Conservation (phyloP, 306 rosid genomes). For the Begonia loranthoides region DNA sequence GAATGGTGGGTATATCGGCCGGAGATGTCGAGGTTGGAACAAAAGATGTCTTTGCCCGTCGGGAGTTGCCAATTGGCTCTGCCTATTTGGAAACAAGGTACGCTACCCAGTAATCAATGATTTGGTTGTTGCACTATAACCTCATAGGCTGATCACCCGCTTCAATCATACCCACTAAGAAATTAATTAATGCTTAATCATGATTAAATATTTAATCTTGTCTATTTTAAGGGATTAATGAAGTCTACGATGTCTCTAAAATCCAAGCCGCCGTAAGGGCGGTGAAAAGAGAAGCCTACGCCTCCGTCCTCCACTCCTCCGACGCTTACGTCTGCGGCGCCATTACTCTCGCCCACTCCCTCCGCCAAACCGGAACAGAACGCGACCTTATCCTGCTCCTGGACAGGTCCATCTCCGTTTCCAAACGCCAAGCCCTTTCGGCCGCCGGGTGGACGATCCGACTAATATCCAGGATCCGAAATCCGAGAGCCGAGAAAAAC, state of each 20-base stretch:
- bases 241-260: conserved; percentile 49
- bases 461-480: conserved; percentile 56
- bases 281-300: conserved; percentile 73
- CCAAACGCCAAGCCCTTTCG: conserved; percentile 40
- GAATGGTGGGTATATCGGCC: conserved; percentile 77
- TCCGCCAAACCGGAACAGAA: conserved; percentile 49
- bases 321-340: conserved; percentile 85
- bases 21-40: conserved; percentile 37
- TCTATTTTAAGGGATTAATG: conserved; percentile 41
- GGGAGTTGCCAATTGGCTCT: conserved; percentile 77
- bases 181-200: background rate
- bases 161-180: background rate
- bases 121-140: too few relatives aligned
- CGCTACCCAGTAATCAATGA: background rate
- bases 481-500: conserved; percentile 44
- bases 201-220: too few relatives aligned
- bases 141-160: too few relatives aligned
- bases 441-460: conserved; percentile 67
- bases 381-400: conserved; percentile 75
- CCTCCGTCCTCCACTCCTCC: conserved; percentile 64
- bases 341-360: conserved; percentile 68
- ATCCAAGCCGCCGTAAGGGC: conserved; percentile 24
- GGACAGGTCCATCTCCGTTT: conserved; percentile 46
- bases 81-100: conserved; percentile 97
- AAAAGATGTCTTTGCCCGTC: conserved; percentile 61